Evolutionary conservation across 495 filamentous ascomycete species (phyloP).

Genomic region (Neurospora intermedia): DNA sequence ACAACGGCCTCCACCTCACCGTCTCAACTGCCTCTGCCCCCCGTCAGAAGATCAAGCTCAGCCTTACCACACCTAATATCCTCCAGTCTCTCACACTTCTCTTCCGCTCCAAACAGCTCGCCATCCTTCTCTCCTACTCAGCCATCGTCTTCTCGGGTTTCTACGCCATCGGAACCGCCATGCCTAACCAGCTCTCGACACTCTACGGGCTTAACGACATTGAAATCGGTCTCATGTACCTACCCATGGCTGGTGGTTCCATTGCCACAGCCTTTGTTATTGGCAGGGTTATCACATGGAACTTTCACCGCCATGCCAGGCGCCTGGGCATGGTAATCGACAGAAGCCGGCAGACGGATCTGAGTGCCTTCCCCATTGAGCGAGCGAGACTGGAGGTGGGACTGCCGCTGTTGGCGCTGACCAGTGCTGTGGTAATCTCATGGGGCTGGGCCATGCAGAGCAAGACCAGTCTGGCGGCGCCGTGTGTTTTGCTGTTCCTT

Average conservation of each 20-base stretch:
- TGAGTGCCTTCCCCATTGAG: conserved; percentile 53
- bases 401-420: conserved; percentile 36
- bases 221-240: conserved; percentile 46
- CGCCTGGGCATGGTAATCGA: conserved; percentile 32
- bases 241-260: conserved; percentile 51
- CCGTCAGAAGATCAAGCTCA: conserved; percentile 14
- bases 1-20: not conserved
- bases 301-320: conserved; percentile 38
- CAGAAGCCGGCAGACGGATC: conserved; percentile 35
- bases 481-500: conserved; percentile 45
- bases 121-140: conserved; percentile 45
- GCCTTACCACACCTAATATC: conserved; percentile 44
- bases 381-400: conserved; percentile 49
- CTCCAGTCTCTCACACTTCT: conserved; percentile 49
- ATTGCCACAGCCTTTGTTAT: conserved; percentile 47
- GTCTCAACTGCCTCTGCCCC: not conserved
- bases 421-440: conserved; percentile 25
- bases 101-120: conserved; percentile 45
- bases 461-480: conserved; percentile 11
- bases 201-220: conserved; percentile 49
- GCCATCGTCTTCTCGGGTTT: conserved; percentile 49
- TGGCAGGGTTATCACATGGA: conserved; percentile 41
- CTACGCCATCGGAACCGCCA: conserved; percentile 45
- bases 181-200: conserved; percentile 36
- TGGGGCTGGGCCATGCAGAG: conserved; percentile 51